These are phyloP conservation scores for Torulaspora maleeae DNA, from an alignment of 805 yeast species.

Conservation along the genomic window DNA sequence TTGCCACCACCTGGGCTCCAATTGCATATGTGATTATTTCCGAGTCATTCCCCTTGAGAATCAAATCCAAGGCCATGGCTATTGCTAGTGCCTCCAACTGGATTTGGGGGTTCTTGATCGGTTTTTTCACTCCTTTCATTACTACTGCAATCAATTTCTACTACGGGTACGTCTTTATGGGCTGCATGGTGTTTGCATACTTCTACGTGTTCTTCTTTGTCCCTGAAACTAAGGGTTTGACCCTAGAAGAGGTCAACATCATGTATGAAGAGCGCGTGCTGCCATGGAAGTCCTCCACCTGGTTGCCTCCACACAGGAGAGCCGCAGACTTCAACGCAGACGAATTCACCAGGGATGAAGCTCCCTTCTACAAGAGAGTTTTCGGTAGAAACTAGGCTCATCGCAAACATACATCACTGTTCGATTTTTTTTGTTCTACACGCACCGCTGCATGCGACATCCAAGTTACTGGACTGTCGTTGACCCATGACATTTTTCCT, in stretches of 20 bases:
- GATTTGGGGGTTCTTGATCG: slow-evolving; percentile 59
- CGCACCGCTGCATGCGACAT: neutral
- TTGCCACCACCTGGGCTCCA: slow-evolving; percentile 72
- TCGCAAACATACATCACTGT: neutral
- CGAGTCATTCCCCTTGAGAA: slow-evolving; percentile 65
- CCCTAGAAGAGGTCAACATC: slow-evolving; percentile 74
- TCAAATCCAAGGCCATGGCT: slow-evolving; percentile 50
- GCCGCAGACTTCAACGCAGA: slow-evolving; percentile 20
- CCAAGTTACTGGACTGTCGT: neutral
- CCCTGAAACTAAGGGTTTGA: slow-evolving; percentile 72
- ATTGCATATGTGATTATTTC: slow-evolving; percentile 56
- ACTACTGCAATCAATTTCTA: slow-evolving; percentile 59
- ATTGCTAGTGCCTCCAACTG: slow-evolving; percentile 59
- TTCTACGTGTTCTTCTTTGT: slow-evolving; percentile 66
- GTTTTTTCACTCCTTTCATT: slow-evolving; percentile 68
- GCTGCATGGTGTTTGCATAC: slow-evolving; percentile 50
- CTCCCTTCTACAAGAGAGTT: slow-evolving; percentile 23
- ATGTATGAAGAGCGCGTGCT: slow-evolving; percentile 40
- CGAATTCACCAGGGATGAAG: slow-evolving; percentile 21
- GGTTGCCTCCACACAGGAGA: slow-evolving; percentile 44
- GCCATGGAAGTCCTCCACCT: slow-evolving; percentile 44
- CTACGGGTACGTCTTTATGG: slow-evolving; percentile 59
- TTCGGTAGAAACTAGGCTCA: slow-evolving; percentile 2
- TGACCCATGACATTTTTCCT: neutral
- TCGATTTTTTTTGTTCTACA: neutral